Base-by-base conservation (phyloP, 2,329 filamentous ascomycete species). In the Trichoderma brevicompactum region DNA sequence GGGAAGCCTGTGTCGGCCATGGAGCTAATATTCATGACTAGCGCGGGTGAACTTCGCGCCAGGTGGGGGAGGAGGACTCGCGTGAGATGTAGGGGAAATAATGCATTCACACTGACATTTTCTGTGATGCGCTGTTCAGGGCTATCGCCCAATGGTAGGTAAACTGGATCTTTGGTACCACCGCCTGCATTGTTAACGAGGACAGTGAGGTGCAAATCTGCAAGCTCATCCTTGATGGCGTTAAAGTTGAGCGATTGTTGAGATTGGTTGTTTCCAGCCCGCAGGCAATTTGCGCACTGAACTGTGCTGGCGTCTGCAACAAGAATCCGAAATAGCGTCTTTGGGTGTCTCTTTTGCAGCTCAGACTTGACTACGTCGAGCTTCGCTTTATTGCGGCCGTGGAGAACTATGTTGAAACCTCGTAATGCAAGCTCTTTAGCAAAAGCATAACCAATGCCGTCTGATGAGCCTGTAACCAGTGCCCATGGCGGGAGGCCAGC, bases 151-250 rank as follows among this genome's bases (percentile, higher is more conserved):
- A 85, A 71, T 2, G 75, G 68, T 4, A 71, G 72, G 65, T 76
- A 82, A 1, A 71, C 66, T 4, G 74, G 72, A 64, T 74, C 59
- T 12, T 67, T 62, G 3, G 69, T 63, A 5, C 69, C 72, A 5
- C 69, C 72, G 19, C 85, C 85, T 0, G 84, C 81, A 71, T 87
- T 87, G 74, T 87, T 87, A 69, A 88, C 73, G 28, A 88, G 74
- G 2, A 87, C 74, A 1, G 81, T 85, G 38, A 88, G 73, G 66
- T 80, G 73, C 41, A 82, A 70, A 56, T 74, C 76, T 1, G 28
- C 19, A 19, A 67, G 38, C 34, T 64, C 65, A 15, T 54, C 59
- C 13, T 63, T 52, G 60, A 74, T 70, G 12, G 67, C 65, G 1
- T 68, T 58, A 34, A 77, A 69, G 46, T 68, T 65, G 3, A 63